phyloP scores from a whole-genome alignment of 2,329 filamentous ascomycete genomes.

The Lachnellula occidentalis region DNA sequence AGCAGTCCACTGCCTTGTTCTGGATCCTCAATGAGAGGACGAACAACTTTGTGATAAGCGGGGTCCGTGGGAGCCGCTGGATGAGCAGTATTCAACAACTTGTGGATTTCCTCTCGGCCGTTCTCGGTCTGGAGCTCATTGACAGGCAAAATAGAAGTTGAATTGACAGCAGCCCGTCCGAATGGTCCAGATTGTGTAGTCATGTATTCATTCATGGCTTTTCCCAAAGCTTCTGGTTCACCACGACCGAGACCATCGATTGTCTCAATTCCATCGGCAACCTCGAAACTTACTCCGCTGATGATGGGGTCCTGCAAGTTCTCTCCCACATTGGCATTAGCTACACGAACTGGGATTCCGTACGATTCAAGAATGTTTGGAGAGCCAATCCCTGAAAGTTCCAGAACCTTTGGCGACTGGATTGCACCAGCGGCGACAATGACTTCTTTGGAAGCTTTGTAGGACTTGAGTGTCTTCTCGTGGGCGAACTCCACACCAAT shows the following conservation, averaged over 20 bases:
- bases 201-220: background rate
- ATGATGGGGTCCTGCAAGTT: slow-evolving; percentile 46
- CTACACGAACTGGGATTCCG: slow-evolving; percentile 44
- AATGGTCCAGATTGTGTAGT: too few species aligned
- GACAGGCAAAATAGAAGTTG: too few species aligned
- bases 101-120: too few species aligned
- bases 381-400: slow-evolving; percentile 40
- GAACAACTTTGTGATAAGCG: too few species aligned
- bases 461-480: slow-evolving; percentile 8
- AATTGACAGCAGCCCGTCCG: too few species aligned
- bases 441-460: slow-evolving; percentile 34
- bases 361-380: slow-evolving; percentile 32
- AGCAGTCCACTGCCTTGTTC: too few species aligned
- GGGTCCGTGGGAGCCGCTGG: too few species aligned
- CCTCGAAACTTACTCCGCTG: slow-evolving; percentile 27
- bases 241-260: slow-evolving; percentile 28
- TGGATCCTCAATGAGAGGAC: too few species aligned
- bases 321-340: slow-evolving; percentile 56
- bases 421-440: slow-evolving; percentile 42
- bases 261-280: slow-evolving; percentile 30
- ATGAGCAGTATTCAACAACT: too few species aligned
- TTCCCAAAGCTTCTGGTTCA: background rate
- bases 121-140: too few species aligned
- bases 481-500: slow-evolving; percentile 9
- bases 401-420: slow-evolving; percentile 42